Evolutionary conservation across 441 rosid genomes (phyloP), one percentile per base, ranked within the genome.

Genomic region (Viola pubescens): DNA sequence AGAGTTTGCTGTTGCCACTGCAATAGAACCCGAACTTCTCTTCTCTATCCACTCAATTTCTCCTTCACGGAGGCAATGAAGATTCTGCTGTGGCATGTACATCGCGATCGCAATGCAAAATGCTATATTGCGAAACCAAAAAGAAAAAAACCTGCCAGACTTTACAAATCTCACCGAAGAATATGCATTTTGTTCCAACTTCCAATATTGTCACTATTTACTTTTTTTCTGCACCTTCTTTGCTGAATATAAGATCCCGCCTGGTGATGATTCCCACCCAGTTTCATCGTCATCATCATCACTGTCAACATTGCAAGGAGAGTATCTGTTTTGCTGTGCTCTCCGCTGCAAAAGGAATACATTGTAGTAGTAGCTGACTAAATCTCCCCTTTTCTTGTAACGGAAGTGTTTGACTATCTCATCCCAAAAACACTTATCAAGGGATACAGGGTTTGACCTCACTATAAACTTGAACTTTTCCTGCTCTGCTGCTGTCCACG

Each of bases 301-400:
- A 48, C 96, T 89, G 66, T 81, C 70, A 57, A 83, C 64, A 47
- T 70, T 77, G 45, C 58, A 51, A 9, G 76, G 88, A 60, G 74
- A 62, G 19, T 11, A 61, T 76, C 98, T 73, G 43, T 79, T 94
- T 74, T 94, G 98, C 43, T 70, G 57, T 58, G 83, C 95, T 66
- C 98, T 83, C 50, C 83, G 80, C 73, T 77, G 80, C 82, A 86
- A 46, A 72, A 88, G 81, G 34, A 70, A 79, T 58, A 88, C 97
- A 60, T 88, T 94, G 73, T 70, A 94, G 79, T 83, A 86, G 69
- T 89, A 94, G 73, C 88, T 76, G 57, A 83, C 95, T 40, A 94
- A 69, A 43, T 76, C 81, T 71, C 66, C 88, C 69, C 83, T 76
- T 64, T 68, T 75, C 82, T 77, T 88, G 42, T 53, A 64, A 8